A percentile compares a stretch with the other conserved stretches of the same genome.
These are phyloP conservation scores for Nicotiana undulata DNA, from an alignment of 257 asterid genomes.

Conservation along the genomic window DNA sequence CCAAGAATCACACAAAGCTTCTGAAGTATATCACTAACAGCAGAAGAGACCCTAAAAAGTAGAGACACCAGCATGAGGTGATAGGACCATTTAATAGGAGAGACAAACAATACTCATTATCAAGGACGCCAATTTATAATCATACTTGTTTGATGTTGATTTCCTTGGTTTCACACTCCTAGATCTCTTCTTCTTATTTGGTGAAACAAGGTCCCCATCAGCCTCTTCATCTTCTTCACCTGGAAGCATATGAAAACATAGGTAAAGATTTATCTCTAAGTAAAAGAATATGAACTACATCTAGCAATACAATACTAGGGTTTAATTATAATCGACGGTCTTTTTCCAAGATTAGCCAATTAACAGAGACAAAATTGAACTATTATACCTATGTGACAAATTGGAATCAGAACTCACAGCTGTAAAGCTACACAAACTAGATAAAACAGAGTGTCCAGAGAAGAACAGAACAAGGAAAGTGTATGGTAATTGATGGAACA, in stretches of 20 bases:
- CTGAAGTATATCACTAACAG: conserved; percentile 73
- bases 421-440: not conserved
- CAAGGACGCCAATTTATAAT: conserved; percentile 1
- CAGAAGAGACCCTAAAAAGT: conserved; percentile 52
- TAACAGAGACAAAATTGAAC: not conserved
- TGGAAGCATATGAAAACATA: conserved; percentile 15
- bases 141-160: conserved; percentile 59
- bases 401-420: not conserved
- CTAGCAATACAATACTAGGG: not conserved
- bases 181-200: conserved; percentile 73
- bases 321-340: not conserved
- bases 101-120: conserved; percentile 8
- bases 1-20: conserved; percentile 89
- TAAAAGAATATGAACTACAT: not conserved
- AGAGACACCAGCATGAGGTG: conserved; percentile 4
- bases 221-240: conserved; percentile 73
- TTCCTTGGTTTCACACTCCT: conserved; percentile 53
- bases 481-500: not conserved
- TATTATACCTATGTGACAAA: not conserved
- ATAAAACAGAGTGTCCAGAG: not conserved
- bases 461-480: not conserved
- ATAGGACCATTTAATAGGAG: conserved; percentile 9
- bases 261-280: not conserved
- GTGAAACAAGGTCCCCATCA: conserved; percentile 61
- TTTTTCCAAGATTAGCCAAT: not conserved